Evolutionary conservation across 1,284 basidiomycete species (phyloP), one percentile per base, ranked within the genome.

Genomic region (Heterobasidion occidentale): DNA sequence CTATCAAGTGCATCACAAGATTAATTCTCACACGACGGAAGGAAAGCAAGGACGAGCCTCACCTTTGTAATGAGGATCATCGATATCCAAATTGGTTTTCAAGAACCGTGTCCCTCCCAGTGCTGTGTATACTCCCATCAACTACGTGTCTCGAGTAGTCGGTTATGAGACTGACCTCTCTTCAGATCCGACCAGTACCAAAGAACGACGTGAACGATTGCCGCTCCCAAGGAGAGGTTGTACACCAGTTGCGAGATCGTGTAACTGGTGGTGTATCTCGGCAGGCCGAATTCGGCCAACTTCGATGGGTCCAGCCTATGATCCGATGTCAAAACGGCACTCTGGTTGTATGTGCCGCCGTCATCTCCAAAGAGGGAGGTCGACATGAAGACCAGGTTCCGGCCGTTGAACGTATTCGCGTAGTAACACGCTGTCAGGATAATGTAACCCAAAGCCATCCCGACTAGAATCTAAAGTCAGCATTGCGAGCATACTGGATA

Each of bases 121-220:
- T 8, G 77, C 77, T 71, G 56, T 14, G 50, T 7, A 46, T 38
- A 5, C 27, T 34, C 51, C 51, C 7, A 54, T 38, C 45, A 38
- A 8, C n/a, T 14, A 9, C 33, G 45, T 33, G 33, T 27, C 7
- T n/a, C 20, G 7, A 20, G 20, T 12, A 36, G 44, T 7, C 35
- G 12, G 7, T 48, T 7, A 11, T 11, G 19, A 48, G 12, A 60
- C 65, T 36, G 20, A 66, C 69, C 67, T 38, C 45, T 59, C 60
- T 70, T 70, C 50, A 75, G 61, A 56, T 81, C 78, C 6, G 67
- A 66, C 77, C 78, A 81, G 60, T 80, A 69, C 78, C 77, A 80
- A 33, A 81, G 60, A 11, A 75, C 61, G n/a, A 81, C 69, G 58
- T 75, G 76, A 8, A 75, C 76, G 53, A 79, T 70, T 1, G 77